Evolutionary conservation across 164 flowering plant species (phyloP).

Genomic region (Aristolochia californica): DNA sequence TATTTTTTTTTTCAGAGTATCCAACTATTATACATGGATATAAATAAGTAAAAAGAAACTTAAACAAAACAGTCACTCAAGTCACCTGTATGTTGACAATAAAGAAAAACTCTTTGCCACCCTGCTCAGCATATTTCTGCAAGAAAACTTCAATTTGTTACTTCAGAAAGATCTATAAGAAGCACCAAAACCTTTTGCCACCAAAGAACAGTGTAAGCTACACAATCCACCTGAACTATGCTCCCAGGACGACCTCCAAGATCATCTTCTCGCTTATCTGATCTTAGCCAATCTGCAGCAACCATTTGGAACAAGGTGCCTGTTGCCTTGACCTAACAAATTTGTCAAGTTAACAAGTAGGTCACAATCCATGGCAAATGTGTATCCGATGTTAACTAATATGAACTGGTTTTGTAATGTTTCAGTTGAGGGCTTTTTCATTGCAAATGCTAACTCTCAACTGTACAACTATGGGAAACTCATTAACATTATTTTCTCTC

Average conservation of each 20-base stretch:
- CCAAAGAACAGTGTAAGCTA: not conserved
- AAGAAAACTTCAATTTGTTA: not conserved
- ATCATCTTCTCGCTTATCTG: conserved; percentile 76
- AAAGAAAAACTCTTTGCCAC: conserved; percentile 83
- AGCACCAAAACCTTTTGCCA: no score
- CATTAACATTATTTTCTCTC: no score
- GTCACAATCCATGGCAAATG: not conserved
- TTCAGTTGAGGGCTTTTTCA: no score
- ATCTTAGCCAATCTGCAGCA: conserved; percentile 80
- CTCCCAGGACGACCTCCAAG: conserved; percentile 66
- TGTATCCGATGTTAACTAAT: no score
- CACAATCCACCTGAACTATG: conserved; percentile 57
- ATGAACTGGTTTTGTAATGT: no score
- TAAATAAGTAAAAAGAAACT: no score
- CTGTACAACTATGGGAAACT: no score
- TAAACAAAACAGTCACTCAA: no score
- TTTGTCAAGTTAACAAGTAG: not conserved
- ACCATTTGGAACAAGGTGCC: conserved; percentile 75
- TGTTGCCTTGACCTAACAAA: conserved; percentile 53
- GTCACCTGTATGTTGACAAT: conserved; percentile 79
- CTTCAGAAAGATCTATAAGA: not conserved
- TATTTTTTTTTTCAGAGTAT: no score
- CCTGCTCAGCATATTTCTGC: conserved; percentile 70
- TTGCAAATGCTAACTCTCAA: no score
- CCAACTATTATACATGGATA: no score